Evolutionary conservation across 148 eudicot species (phyloP).

Genomic region (Rhododendron mucronatum): DNA sequence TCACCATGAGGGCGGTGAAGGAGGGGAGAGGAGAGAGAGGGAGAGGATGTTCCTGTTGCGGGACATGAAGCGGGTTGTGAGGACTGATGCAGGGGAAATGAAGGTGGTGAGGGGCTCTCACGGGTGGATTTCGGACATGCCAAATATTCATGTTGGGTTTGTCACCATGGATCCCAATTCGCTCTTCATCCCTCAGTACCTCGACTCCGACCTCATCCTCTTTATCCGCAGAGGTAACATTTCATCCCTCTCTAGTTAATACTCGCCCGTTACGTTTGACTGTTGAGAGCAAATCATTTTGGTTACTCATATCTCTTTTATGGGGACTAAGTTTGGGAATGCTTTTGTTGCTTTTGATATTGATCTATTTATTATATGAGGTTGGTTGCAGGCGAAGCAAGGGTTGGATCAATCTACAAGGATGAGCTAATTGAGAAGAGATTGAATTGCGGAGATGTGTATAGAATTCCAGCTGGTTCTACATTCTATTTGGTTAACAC

Average conservation of each 20-base stretch:
- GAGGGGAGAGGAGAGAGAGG: conserved; percentile 8
- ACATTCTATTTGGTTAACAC: conserved; percentile 66
- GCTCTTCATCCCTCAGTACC: conserved; percentile 22
- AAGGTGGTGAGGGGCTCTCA: conserved; percentile 43
- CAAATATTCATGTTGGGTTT: conserved; percentile 61
- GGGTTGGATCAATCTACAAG: conserved; percentile 54
- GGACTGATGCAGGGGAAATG: conserved; percentile 82
- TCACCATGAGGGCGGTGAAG: background rate
- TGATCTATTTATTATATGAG: background rate
- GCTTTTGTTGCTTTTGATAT: background rate
- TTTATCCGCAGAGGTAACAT: conserved; percentile 48
- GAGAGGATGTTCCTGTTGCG: conserved; percentile 39
- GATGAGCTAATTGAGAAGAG: conserved; percentile 50
- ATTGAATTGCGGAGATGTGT: conserved; percentile 66
- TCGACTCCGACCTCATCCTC: conserved; percentile 16
- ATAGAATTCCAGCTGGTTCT: conserved; percentile 69
- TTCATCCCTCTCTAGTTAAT: too few species aligned
- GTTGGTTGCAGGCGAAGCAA: conserved; percentile 62
- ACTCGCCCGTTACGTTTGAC: too few species aligned
- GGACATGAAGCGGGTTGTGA: conserved; percentile 42
- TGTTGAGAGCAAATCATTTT: too few species aligned
- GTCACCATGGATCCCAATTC: conserved; percentile 75
- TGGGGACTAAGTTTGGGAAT: too few species aligned
- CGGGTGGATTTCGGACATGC: conserved; percentile 23
- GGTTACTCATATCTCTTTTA: background rate